Evolutionary conservation across 805 yeast genomes (phyloP).

Genomic region (Sugiyamaella boreocaroliniensis): DNA sequence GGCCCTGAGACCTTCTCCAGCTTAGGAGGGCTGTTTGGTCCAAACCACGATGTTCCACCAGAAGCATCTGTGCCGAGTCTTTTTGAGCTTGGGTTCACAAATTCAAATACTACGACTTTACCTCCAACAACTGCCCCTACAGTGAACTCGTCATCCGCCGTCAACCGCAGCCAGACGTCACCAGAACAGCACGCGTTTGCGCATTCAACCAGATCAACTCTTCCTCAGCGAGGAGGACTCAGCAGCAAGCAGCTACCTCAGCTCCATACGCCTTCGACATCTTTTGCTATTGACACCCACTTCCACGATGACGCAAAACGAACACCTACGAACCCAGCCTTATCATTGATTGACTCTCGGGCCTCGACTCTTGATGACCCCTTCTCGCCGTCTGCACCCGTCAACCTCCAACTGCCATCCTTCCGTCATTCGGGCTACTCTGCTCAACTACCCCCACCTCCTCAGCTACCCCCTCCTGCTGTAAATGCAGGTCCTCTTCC

Average conservation of each 20-base stretch:
- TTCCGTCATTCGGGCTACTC: not conserved
- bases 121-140: not conserved
- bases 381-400: not conserved
- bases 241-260: not conserved
- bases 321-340: not conserved
- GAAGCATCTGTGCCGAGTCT: no score
- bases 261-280: not conserved
- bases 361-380: not conserved
- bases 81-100: no score
- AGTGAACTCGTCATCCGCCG: not conserved
- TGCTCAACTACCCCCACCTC: conserved; percentile 1
- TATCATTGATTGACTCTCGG: not conserved
- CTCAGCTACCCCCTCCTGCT: not conserved
- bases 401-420: not conserved
- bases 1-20: not conserved
- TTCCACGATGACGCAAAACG: not conserved
- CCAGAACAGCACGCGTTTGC: not conserved
- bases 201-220: not conserved
- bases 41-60: no score
- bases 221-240: not conserved
- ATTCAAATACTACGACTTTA: not conserved
- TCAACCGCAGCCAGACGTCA: not conserved
- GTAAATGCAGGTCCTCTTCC: not conserved
- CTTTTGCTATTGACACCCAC: not conserved
- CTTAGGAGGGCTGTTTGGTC: not conserved